Evolutionary conservation across 2,329 filamentous ascomycete genomes (phyloP).

Genomic region (Aspergillus ochraceoroseus): DNA sequence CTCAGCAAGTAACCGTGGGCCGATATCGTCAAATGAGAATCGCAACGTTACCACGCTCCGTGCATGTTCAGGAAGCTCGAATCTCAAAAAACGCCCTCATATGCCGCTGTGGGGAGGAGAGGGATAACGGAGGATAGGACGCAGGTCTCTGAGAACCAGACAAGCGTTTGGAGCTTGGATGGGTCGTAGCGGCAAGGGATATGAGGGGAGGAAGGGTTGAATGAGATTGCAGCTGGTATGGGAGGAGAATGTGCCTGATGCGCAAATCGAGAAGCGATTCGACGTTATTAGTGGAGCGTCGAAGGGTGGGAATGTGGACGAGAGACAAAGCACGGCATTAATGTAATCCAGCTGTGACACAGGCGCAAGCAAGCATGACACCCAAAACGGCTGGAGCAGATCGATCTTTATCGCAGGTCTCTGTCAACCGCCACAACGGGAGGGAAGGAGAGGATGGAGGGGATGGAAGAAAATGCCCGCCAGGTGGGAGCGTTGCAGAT

Average conservation of each 20-base stretch:
- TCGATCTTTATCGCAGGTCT: constrained; percentile 17
- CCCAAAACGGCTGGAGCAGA: constrained; percentile 19
- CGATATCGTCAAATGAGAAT: constrained; percentile 26
- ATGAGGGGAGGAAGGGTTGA: constrained; percentile 22
- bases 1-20: constrained; percentile 26
- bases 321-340: constrained; percentile 36
- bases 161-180: constrained; percentile 29
- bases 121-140: constrained; percentile 19
- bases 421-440: constrained; percentile 8
- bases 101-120: constrained; percentile 29
- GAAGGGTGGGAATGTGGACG: constrained; percentile 34
- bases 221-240: constrained; percentile 25
- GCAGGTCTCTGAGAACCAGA: constrained; percentile 22
- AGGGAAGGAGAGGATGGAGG: constrained; percentile 6
- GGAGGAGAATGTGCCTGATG: constrained; percentile 35
- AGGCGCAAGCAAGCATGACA: constrained; percentile 35
- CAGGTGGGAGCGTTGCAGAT: neutral
- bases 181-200: constrained; percentile 35
- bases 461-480: constrained; percentile 5
- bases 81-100: constrained; percentile 37
- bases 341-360: constrained; percentile 38
- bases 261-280: constrained; percentile 26
- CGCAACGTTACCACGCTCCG: constrained; percentile 40
- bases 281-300: constrained; percentile 33
- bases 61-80: constrained; percentile 42